A percentile compares a stretch with the other conserved stretches of the same genome.
phyloP scores from a whole-genome alignment of 345 rosid genomes.

The Trapa bicornis region DNA sequence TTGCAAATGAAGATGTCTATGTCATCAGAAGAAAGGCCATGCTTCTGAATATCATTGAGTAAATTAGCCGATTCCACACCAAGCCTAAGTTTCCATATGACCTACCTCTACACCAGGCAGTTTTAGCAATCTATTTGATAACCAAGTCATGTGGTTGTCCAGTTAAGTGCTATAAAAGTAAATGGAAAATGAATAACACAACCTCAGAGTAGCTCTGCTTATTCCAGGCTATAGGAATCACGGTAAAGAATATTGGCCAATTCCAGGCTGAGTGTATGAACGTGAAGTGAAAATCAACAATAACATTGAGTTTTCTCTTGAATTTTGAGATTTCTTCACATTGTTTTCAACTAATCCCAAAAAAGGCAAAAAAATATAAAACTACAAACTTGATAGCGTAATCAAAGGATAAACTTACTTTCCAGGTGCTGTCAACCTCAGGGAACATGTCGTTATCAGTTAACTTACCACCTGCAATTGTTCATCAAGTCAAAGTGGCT shows the following conservation, averaged over 20 bases:
- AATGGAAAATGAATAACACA: not conserved
- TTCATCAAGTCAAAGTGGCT: not conserved
- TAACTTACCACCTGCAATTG: constrained; percentile 37
- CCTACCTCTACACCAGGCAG: not conserved
- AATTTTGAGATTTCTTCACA: not conserved
- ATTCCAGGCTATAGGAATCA: not conserved
- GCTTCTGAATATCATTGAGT: not conserved
- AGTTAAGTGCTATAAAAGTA: not conserved
- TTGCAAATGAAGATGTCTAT: not conserved
- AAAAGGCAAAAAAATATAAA: not conserved
- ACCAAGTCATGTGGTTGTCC: not conserved
- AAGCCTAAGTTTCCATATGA: not conserved
- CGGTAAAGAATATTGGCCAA: not conserved
- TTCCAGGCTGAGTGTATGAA: not conserved
- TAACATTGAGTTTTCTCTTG: not conserved
- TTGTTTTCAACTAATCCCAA: not conserved
- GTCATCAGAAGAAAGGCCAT: not conserved
- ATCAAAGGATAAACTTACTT: constrained; percentile 41
- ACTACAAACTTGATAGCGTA: not conserved
- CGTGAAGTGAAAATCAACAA: not conserved
- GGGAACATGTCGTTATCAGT: constrained; percentile 76
- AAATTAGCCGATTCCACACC: not conserved
- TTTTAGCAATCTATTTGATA: not conserved
- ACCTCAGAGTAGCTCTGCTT: not conserved
- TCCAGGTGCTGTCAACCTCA: constrained; percentile 91